Conservation (phyloP, 345 rosid genomes). For the Cochlearia excelsa region DNA sequence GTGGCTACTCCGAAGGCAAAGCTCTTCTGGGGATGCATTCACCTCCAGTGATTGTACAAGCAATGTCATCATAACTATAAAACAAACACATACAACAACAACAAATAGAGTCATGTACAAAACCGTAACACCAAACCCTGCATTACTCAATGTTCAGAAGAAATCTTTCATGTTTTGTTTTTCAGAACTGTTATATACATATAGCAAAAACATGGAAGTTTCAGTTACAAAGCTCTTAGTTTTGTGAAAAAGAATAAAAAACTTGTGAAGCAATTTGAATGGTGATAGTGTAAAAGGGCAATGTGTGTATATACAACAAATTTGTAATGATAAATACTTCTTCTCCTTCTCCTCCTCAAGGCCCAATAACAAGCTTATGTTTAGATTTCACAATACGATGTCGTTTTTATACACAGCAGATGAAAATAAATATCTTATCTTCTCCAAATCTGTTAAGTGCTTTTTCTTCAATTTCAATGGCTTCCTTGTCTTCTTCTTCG, state of each 20-base stretch:
- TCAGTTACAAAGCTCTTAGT: no score
- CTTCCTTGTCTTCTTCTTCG: slow-evolving; percentile 41
- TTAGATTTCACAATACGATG: no score
- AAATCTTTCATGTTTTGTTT: slow-evolving; percentile 24
- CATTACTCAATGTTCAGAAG: slow-evolving; percentile 1
- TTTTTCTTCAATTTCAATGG: slow-evolving; percentile 41
- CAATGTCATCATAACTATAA: slow-evolving; percentile 40
- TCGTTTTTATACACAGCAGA: no score
- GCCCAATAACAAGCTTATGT: no score
- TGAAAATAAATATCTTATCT: slow-evolving; percentile 21
- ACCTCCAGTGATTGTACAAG: slow-evolving; percentile 42
- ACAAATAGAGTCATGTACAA: not conserved
- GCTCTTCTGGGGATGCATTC: slow-evolving; percentile 51
- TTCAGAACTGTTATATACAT: slow-evolving; percentile 26
- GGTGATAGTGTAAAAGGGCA: no score
- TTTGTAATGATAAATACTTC: no score
- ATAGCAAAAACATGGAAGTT: slow-evolving; percentile 21
- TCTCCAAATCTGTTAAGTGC: slow-evolving; percentile 6
- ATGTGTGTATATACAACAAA: no score
- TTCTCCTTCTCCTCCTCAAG: no score
- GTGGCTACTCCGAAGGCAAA: slow-evolving; percentile 54
- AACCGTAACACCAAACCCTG: slow-evolving; percentile 6
- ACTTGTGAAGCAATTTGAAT: no score
- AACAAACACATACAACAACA: not conserved
- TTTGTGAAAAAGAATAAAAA: no score